Conservation (phyloP, 331 rosid species). For the Stylosanthes scabra region DNA sequence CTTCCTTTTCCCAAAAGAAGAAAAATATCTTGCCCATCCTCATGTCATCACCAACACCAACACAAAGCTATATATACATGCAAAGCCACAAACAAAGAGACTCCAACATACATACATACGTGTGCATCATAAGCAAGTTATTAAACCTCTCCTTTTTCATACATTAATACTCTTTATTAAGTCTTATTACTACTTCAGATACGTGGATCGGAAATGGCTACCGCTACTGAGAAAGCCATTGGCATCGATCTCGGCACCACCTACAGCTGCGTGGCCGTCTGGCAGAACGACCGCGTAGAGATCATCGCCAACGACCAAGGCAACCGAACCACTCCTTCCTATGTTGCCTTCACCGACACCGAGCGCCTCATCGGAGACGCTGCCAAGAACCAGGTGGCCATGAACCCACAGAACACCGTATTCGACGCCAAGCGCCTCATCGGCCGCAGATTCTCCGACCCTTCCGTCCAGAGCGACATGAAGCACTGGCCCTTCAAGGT, state of each 20-base stretch:
- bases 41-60: too few species aligned
- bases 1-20: neutral
- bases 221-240: slow-evolving; percentile 1
- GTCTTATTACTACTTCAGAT: too few species aligned
- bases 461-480: slow-evolving; percentile 4
- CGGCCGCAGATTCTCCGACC: neutral
- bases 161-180: too few species aligned
- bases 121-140: neutral
- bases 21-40: neutral
- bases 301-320: slow-evolving; percentile 13
- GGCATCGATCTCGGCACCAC: slow-evolving; percentile 9
- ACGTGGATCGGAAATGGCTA: neutral
- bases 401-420: neutral
- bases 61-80: too few species aligned
- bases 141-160: neutral
- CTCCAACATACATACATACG: neutral
- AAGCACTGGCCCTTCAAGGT: slow-evolving; percentile 1
- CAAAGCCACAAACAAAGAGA: neutral
- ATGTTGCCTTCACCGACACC: slow-evolving; percentile 1
- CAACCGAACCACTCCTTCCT: neutral
- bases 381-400: neutral
- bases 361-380: neutral
- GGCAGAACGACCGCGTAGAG: slow-evolving; percentile 8
- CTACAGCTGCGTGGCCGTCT: slow-evolving; percentile 8
- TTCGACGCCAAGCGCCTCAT: slow-evolving; percentile 13